Base-by-base conservation (phyloP, 768 basidiomycete species). In the Pisolithus microcarpus region DNA sequence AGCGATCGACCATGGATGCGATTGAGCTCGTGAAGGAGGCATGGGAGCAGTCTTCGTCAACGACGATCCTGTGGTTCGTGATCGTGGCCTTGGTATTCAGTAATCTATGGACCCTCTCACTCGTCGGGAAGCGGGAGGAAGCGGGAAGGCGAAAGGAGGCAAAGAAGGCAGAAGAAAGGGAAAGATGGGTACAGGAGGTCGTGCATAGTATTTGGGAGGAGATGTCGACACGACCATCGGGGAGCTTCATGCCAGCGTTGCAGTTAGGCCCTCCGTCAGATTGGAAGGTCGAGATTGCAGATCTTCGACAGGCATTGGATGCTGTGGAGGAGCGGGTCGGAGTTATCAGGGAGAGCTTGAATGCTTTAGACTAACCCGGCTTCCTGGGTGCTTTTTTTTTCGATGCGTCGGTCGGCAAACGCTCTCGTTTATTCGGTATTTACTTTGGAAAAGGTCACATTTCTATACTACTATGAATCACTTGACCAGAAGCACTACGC, bases 21-120 rank as follows among this genome's bases (percentile, higher is more conserved):
- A 62, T 91, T 53, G 90, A 91, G 71, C 81, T 92, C 39, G 72
- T 92, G 51, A 72, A 68, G 48, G 90, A 92, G 60, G 82, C 81
- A 0, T 87, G 85, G 87, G 87, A 89, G 49, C 80, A 87, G 59
- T 83, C 82, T 11, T 78, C 83, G 30, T 75, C 77, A 52, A 85
- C 81, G 59, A 81, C 81, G 61, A 82, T 86, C 49, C 71, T 91
- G 56, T 85, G 79, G 61, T 77, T 85, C 57, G 74, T 89, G 51
- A 87, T 93, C 64, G 75, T 81, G 44, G 60, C 79, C 34, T 69
- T 95, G 57, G 78, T 93, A 54, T 52, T 89, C 38, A 87, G 83
- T 58, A 95, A 95, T 60, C 39, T 91, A n/a, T 83, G 71, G 89
- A 85, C 83, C 57, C 55, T 74, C 67, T 67, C 56, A 68, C 68